Evolutionary conservation across 1,284 basidiomycete species (phyloP), one percentile per base, ranked within the genome.

Genomic region (Ustilago vetiveriae): DNA sequence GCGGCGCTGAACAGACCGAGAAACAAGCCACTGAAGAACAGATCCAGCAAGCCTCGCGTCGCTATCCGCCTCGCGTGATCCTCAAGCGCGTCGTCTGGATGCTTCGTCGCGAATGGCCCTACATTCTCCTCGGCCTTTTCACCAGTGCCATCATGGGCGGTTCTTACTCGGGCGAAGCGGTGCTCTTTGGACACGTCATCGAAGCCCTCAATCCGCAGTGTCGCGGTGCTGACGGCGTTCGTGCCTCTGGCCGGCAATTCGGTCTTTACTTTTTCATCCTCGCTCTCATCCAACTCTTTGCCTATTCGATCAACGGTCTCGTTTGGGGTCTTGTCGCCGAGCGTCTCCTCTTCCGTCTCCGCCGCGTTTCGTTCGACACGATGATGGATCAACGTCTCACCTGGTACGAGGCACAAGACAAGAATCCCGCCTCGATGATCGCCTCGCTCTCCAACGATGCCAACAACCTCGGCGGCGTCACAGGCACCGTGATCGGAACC

Each of bases 161-260:
- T 5, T 68, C 76, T 1, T 78, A 72, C 46, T 72, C 72, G 1
- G 74, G 68, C 37, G 76, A 78, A 51, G 76, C 76, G 1, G 73
- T 75, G 19, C 58, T 78, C 21, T 78, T 78, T 46, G 76, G 76
- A 9, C 71, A 78, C 49, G 72, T 75, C 14, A 74, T 77, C 33
- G 67, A 73, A 40, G 74, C 74, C n/a, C 68, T 78, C 46, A 78
- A 75, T 32, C 76, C 74, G n/a, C 57, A 56, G n/a, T 78, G 76
- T 39, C 65, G 67, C n/a, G n/a, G 52, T 14, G 36, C 65, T 0
- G 52, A 53, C 41, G 41, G 53, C 21, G 67, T 77, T 3, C 55
- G 68, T 16, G 44, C 60, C 2, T 47, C 58, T 4, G 71, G 67
- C 29, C 64, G 70, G 14, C 27, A 57, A 40, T 78, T 76, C 37